Evolutionary conservation across 305 asterid genomes (phyloP).

Genomic region (Ilex paraguariensis): DNA sequence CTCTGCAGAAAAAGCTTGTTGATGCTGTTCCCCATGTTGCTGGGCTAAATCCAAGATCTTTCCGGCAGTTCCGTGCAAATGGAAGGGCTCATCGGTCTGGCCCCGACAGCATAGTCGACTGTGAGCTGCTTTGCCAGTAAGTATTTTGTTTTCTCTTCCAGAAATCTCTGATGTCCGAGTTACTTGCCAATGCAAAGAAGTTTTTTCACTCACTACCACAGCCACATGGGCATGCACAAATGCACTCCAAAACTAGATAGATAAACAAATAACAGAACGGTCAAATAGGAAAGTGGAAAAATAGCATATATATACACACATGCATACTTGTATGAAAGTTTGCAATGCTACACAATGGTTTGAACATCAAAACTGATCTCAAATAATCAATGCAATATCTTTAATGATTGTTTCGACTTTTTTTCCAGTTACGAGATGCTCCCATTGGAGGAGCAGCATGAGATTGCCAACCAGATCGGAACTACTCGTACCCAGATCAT

Average conservation of each 20-base stretch:
- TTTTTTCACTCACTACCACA: too few relatives aligned
- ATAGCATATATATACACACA: too few relatives aligned
- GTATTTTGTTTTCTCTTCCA: slow-evolving; percentile 22
- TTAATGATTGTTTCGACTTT: neutral
- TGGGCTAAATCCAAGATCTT: slow-evolving; percentile 88
- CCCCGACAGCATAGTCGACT: slow-evolving; percentile 91
- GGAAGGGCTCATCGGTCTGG: slow-evolving; percentile 99
- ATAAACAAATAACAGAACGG: too few relatives aligned
- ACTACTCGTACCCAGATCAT: slow-evolving; percentile 78
- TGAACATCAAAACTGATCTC: neutral
- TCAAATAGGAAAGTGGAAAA: too few relatives aligned
- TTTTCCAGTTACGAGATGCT: slow-evolving; percentile 82
- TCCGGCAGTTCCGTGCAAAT: slow-evolving; percentile 71
- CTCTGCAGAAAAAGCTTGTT: slow-evolving; percentile 89
- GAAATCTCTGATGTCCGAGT: too few relatives aligned
- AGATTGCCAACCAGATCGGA: slow-evolving; percentile 81
- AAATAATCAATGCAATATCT: neutral
- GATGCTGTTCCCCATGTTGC: slow-evolving; percentile 84
- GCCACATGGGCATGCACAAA: too few relatives aligned
- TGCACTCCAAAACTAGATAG: too few relatives aligned
- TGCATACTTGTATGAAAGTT: too few relatives aligned
- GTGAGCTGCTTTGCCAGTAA: slow-evolving; percentile 85
- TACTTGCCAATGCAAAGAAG: too few relatives aligned
- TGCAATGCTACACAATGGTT: too few relatives aligned
- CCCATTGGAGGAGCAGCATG: slow-evolving; percentile 74